Conservation (phyloP, 2,329 filamentous ascomycete genomes). For the Fusarium coicis region DNA sequence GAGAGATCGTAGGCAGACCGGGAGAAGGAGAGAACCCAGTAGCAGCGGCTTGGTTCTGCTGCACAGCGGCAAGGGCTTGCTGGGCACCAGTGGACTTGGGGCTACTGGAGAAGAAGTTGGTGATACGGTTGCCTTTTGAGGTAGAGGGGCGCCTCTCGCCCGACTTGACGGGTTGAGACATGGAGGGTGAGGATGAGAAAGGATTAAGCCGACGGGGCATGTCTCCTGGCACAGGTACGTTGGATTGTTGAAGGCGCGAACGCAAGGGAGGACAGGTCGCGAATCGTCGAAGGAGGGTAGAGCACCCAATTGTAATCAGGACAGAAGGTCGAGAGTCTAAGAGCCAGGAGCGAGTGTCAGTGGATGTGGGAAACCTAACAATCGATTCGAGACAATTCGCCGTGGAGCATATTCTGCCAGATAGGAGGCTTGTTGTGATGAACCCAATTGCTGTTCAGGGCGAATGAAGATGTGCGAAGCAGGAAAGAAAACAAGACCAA, state of each 20-base stretch:
- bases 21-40: slow-evolving; percentile 77
- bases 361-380: slow-evolving; percentile 9
- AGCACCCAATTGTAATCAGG: background rate
- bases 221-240: slow-evolving; percentile 49
- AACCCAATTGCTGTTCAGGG: slow-evolving; percentile 7
- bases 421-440: slow-evolving; percentile 22
- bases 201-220: slow-evolving; percentile 72
- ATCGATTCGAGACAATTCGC: slow-evolving; percentile 19
- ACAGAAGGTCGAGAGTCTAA: slow-evolving; percentile 6
- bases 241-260: slow-evolving; percentile 15
- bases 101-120: slow-evolving; percentile 84
- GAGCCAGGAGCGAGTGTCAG: slow-evolving; percentile 27
- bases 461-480: background rate
- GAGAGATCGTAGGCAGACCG: slow-evolving; percentile 88
- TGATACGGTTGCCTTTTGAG: slow-evolving; percentile 79
- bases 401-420: slow-evolving; percentile 21
- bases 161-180: slow-evolving; percentile 59
- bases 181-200: slow-evolving; percentile 63
- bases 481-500: background rate
- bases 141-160: slow-evolving; percentile 68
- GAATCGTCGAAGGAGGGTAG: slow-evolving; percentile 8
- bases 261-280: slow-evolving; percentile 13
- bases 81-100: slow-evolving; percentile 78
- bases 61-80: slow-evolving; percentile 74
- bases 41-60: slow-evolving; percentile 63